Base-by-base conservation (phyloP, 495 filamentous ascomycete species). In the Apodospora peruviana region DNA sequence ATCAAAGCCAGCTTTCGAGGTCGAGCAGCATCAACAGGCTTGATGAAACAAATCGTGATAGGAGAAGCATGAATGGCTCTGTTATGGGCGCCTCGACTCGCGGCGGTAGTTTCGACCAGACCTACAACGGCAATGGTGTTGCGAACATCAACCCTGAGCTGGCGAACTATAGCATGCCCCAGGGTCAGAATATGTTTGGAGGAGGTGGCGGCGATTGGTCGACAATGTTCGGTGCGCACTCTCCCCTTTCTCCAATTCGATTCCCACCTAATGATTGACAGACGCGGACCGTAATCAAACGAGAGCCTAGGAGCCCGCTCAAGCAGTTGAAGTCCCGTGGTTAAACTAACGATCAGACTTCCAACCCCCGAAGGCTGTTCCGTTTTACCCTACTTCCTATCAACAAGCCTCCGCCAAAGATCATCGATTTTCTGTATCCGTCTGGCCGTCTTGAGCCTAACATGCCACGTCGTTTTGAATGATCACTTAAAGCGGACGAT, bases 161-260 rank as follows among this genome's bases (percentile, higher is more conserved):
- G 65, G 73, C 74, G 42, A 71, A 68, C 58, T 81, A 76, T 60
- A 78, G 65, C 62, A 69, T 79, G 70, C 72, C 75, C 14, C 67
- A 67, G 53, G 61, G 51, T 50, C 71, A 74, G 59, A 77, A 74
- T 24, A 70, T 75, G 67, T 73, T 73, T 67, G 69, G 59, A 58
- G 70, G 64, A 14, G 64, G 64, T 59, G 59, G 67, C 64, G 62
- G 59, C 50, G 83, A 87, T 66, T 88, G 83, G 83, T 73, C 83
- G 52, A 75, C 81, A 58, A 82, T 86, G 77, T 87, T 85, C 74
- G 80, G 76, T 70, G 71, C 76, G 57, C 76, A 81, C 53, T 71
- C 82, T 65, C 69, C 75, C 60, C n/a, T n/a, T n/a, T 82, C 79
- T 67, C 76, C 80, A 66, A 74, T 70, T 72, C 63, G 71, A 52